These are phyloP conservation scores for Colletotrichum zoysiae DNA, from an alignment of 2,329 filamentous ascomycete species.

Conservation along the genomic window DNA sequence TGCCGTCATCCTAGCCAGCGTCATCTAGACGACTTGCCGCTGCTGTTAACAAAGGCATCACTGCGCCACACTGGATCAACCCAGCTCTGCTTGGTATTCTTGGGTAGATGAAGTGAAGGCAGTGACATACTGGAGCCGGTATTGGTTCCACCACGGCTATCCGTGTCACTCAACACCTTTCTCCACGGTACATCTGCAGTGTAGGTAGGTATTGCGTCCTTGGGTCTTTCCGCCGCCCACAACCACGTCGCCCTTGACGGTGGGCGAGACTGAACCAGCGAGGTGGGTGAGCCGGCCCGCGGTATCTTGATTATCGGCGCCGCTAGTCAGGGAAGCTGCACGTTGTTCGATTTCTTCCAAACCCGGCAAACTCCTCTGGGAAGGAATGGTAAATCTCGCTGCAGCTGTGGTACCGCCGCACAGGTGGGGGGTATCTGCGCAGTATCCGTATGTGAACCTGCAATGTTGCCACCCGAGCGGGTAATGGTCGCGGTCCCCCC, in stretches of 20 bases:
- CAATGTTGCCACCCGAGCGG: conserved; percentile 5
- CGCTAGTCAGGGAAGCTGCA: conserved; percentile 13
- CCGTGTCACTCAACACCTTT: not conserved
- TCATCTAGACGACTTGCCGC: conserved; percentile 23
- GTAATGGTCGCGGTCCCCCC: conserved; percentile 9
- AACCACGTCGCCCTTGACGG: not conserved
- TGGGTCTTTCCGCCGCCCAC: not conserved
- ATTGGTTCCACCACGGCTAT: not conserved
- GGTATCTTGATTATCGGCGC: not conserved
- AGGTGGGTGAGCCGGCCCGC: not conserved
- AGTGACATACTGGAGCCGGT: not conserved
- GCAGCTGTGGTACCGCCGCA: conserved; percentile 15
- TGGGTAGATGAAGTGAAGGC: not conserved
- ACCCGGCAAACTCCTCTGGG: conserved; percentile 5
- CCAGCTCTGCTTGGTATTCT: conserved; percentile 25
- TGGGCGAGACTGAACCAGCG: not conserved
- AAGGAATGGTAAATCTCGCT: conserved; percentile 22
- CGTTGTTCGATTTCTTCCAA: conserved; percentile 7
- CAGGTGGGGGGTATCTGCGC: too few species aligned
- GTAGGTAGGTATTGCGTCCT: not conserved
- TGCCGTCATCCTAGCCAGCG: not conserved
- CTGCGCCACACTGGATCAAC: conserved; percentile 37
- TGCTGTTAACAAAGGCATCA: conserved; percentile 8
- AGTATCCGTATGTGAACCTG: not conserved
- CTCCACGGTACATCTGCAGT: too few species aligned